phyloP scores from a whole-genome alignment of 148 eudicot genomes.

The Vaccinium darrowii region DNA sequence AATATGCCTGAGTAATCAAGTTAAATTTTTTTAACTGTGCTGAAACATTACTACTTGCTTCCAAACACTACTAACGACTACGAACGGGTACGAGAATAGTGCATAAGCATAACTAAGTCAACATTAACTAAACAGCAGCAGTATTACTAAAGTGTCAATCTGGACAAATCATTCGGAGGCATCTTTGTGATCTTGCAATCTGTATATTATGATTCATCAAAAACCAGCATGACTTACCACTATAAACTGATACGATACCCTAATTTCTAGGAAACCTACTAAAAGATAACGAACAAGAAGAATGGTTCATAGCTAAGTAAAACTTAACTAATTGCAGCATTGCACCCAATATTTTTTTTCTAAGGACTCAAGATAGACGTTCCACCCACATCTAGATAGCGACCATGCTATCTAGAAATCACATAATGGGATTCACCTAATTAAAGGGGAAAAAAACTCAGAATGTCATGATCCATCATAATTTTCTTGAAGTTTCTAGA shows the following conservation, averaged over 20 bases:
- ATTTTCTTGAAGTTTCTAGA: neutral
- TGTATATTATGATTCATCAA: neutral
- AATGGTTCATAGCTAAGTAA: neutral
- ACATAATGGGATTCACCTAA: no score
- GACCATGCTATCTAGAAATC: no score
- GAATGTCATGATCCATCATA: neutral
- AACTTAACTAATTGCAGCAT: no score
- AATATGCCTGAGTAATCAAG: neutral
- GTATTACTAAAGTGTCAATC: neutral
- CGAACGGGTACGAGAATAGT: neutral
- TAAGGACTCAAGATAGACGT: no score
- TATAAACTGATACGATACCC: neutral
- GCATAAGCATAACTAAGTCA: neutral
- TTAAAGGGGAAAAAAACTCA: neutral
- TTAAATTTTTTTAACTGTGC: neutral
- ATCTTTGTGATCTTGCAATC: neutral
- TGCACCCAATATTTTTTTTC: no score
- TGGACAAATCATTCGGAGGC: neutral
- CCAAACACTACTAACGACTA: neutral
- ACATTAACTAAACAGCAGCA: neutral
- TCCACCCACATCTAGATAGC: no score
- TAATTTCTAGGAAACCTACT: neutral
- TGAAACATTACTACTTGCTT: neutral
- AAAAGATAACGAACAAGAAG: neutral
- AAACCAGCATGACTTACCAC: neutral